These are phyloP conservation scores for Ascochyta lentis DNA, from an alignment of 2,329 filamentous ascomycete species.

Conservation along the genomic window DNA sequence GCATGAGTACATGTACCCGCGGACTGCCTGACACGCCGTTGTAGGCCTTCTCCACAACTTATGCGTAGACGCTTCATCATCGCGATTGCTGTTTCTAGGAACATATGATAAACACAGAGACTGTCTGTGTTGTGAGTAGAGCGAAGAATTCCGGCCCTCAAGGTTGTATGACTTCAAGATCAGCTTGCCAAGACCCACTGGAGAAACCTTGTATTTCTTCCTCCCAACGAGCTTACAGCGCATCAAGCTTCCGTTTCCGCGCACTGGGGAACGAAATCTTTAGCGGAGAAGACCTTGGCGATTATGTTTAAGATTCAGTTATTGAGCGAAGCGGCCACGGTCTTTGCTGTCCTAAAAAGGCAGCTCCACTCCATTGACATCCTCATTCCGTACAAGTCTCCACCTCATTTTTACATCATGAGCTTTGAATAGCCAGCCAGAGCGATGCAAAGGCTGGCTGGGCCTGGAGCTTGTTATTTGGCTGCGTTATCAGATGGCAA, in stretches of 20 bases:
- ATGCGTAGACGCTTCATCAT: neutral
- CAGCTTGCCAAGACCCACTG: neutral
- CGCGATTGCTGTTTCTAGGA: neutral
- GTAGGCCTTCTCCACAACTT: neutral
- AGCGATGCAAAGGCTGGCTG: neutral
- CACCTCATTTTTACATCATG: neutral
- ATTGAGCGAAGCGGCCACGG: neutral
- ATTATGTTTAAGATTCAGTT: neutral
- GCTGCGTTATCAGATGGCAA: neutral
- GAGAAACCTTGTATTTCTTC: neutral
- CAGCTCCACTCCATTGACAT: neutral
- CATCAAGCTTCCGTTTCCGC: neutral
- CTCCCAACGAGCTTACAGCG: neutral
- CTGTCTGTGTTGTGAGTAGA: neutral
- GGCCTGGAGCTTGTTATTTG: neutral
- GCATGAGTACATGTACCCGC: neutral
- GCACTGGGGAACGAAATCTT: neutral
- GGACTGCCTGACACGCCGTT: neutral
- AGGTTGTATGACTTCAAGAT: conserved; percentile 1
- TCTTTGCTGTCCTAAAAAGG: neutral
- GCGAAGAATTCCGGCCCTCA: neutral
- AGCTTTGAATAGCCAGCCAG: neutral
- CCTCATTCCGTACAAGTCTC: neutral
- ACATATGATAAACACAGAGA: neutral
- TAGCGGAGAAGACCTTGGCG: neutral